phyloP scores from a whole-genome alignment of 805 yeast genomes.

The Scheffersomyces coipomensis region DNA sequence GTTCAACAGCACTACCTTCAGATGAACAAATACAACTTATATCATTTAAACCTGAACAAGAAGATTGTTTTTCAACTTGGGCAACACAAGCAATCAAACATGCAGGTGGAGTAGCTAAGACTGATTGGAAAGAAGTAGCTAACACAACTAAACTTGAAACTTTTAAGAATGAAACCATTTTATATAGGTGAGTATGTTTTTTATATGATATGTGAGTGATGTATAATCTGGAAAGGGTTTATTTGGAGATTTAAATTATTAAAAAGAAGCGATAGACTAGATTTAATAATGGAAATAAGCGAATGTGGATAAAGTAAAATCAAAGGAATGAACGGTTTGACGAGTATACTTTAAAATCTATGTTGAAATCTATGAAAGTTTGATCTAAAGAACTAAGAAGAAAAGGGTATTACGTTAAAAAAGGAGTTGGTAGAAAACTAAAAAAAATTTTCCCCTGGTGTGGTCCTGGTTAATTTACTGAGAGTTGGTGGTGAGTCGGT shows the following conservation, averaged over 20 bases:
- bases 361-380: too few species aligned
- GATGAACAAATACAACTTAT: conserved; percentile 66
- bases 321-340: too few species aligned
- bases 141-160: conserved; percentile 27
- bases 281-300: not conserved
- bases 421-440: too few species aligned
- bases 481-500: too few species aligned
- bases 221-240: not conserved
- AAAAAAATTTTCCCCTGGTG: too few species aligned
- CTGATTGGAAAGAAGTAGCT: conserved; percentile 42
- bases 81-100: conserved; percentile 88
- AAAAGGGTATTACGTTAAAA: too few species aligned
- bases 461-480: too few species aligned
- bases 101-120: conserved; percentile 82
- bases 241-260: conserved; percentile 6
- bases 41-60: conserved; percentile 61
- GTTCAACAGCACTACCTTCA: conserved; percentile 50
- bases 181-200: not conserved
- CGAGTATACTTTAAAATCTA: too few species aligned
- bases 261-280: conserved; percentile 6
- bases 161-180: conserved; percentile 10
- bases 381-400: too few species aligned
- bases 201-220: not conserved
- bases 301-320: too few species aligned
- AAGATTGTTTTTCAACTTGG: conserved; percentile 56